Percentiles rank a stretch among this genome's conserved stretches.
phyloP scores from a whole-genome alignment of 2,329 filamentous ascomycete species.

The Calonectria pseudoreteaudii region DNA sequence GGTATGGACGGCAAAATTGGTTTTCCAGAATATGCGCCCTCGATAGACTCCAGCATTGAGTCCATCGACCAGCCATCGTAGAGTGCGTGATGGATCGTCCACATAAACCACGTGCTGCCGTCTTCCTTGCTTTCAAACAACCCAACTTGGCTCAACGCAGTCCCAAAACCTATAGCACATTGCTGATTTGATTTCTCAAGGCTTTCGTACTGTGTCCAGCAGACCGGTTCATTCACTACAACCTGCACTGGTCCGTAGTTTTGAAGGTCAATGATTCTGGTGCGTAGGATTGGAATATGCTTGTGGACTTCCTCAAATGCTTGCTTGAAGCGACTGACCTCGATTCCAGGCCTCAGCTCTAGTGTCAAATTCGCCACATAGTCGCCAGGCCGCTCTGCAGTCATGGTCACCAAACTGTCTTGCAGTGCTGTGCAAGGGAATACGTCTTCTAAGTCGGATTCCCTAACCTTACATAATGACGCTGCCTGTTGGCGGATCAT shows the following conservation, averaged over 20 bases:
- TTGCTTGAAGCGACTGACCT: conserved; percentile 1
- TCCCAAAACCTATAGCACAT: conserved; percentile 3
- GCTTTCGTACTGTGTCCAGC: background rate
- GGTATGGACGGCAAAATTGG: background rate
- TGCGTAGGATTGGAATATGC: conserved; percentile 10
- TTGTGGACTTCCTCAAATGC: background rate
- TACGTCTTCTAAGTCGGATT: conserved; percentile 4
- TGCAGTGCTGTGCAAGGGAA: conserved; percentile 3
- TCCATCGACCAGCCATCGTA: conserved; percentile 8
- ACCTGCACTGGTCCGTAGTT: conserved; percentile 3
- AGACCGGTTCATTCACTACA: background rate
- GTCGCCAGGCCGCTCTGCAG: conserved; percentile 1
- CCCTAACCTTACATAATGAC: background rate
- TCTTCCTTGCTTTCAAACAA: background rate
- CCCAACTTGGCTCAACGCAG: background rate
- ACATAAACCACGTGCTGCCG: background rate
- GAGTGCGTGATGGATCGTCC: conserved; percentile 6
- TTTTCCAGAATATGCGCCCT: background rate
- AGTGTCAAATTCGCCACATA: conserved; percentile 6
- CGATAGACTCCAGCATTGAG: conserved; percentile 8
- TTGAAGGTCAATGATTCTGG: conserved; percentile 6
- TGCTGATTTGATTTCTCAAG: conserved; percentile 1
- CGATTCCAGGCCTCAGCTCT: background rate
- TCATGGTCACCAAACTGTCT: conserved; percentile 5
- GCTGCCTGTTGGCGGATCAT: conserved; percentile 1